Evolutionary conservation across 2,329 filamentous ascomycete genomes (phyloP).

Genomic region (Phialocephala subalpina): DNA sequence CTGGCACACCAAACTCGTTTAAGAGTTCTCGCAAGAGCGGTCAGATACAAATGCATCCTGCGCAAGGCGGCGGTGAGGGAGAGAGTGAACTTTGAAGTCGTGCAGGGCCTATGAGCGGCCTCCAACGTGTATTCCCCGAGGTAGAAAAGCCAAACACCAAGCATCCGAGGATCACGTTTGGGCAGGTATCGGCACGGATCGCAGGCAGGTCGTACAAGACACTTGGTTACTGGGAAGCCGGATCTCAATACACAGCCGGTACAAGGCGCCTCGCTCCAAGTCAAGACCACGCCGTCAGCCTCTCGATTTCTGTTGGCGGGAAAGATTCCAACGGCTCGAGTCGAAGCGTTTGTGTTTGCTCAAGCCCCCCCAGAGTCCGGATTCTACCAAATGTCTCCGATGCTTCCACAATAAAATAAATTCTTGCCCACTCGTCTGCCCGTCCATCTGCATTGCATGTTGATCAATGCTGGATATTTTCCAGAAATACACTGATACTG

Average conservation of each 20-base stretch:
- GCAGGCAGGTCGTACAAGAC: conserved; percentile 15
- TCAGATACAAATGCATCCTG: conserved; percentile 21
- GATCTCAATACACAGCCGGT: conserved; percentile 9
- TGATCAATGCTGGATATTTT: not conserved
- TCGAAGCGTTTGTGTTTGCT: conserved; percentile 20
- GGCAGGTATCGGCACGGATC: conserved; percentile 16
- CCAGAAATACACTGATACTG: not conserved
- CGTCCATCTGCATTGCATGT: not conserved
- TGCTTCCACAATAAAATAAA: not conserved
- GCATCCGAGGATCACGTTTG: conserved; percentile 1
- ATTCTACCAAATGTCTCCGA: conserved; percentile 16
- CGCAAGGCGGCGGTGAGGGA: conserved; percentile 33
- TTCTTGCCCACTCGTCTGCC: not conserved
- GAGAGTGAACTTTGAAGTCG: not conserved
- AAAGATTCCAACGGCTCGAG: conserved; percentile 16
- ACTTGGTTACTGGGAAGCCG: conserved; percentile 12
- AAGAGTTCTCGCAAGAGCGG: conserved; percentile 28
- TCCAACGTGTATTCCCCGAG: conserved; percentile 8
- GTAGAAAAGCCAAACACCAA: conserved; percentile 19
- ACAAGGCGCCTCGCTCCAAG: conserved; percentile 1
- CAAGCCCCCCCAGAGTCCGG: conserved; percentile 15
- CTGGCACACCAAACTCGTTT: conserved; percentile 17
- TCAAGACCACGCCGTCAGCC: conserved; percentile 29
- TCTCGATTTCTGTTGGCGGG: conserved; percentile 35
- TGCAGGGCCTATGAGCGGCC: conserved; percentile 7